Evolutionary conservation across 495 filamentous ascomycete genomes (phyloP), one percentile per base, ranked within the genome.

Genomic region (Neurospora sp.): DNA sequence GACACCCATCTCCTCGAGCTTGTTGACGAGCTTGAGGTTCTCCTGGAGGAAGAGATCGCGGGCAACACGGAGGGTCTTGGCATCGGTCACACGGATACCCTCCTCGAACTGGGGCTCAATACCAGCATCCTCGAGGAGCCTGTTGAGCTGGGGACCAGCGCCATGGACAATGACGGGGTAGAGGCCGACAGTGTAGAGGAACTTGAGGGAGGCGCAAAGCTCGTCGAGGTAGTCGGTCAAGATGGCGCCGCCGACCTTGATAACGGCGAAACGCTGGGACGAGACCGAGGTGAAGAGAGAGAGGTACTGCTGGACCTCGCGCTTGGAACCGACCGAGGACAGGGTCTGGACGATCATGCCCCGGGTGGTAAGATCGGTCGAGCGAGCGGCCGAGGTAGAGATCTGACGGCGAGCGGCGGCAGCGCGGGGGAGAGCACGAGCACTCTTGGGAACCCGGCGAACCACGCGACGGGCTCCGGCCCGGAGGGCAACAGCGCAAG

Each of bases 231-330:
- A 93, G 81, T 98, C 95, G 73, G 95, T 97, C 76, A 99, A 90
- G 77, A 98, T 98, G 70, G 96, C 96, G 70, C 96, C 96, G 31
- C 96, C 96, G 70, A 99, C 96, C 86, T 99, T 99, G 82, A 99
- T 98, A 70, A 99, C 96, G 76, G 96, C 96, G 82, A 99, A 99
- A 78, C 97, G 94, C 86, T 98, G 95, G 5, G 93, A 97, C 31
- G 95, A 96, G 68, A 98, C 96, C 41, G 94, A 97, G 71, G 91
- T 96, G 86, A 99, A 99, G 80, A 98, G 94, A 69, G 95, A 96
- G 70, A 98, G 90, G 84, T 99, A 98, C 80, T 98, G 96, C 85
- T 98, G 93, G 46, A 97, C 94, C 83, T 99, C 96, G 70, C 96
- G 88, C 88, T 97, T 98, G 69, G 94, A 97, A 61, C 93, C 94